Percentiles rank a stretch among this genome's conserved stretches.
Evolutionary conservation across 108 stramenopile species (phyloP).

Genomic region (Thalassiosira profunda): DNA sequence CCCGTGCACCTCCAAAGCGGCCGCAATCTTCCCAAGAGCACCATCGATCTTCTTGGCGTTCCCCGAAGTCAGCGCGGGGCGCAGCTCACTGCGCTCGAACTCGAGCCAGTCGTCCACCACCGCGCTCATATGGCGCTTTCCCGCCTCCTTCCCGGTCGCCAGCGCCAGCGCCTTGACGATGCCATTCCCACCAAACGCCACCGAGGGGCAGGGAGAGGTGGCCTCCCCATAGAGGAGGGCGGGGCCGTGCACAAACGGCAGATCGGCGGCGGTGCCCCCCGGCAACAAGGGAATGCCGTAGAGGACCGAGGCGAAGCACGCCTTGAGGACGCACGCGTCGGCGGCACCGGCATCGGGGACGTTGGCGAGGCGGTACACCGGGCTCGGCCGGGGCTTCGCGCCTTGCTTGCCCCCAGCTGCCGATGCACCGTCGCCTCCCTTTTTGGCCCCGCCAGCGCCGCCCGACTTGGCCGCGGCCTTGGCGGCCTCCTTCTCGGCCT

Average conservation of each 20-base stretch:
- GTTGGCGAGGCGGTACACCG: conserved; percentile 40
- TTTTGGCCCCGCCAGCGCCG: conserved; percentile 13
- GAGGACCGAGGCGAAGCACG: conserved; percentile 62
- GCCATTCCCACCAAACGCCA: conserved; percentile 84
- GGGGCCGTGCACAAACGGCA: conserved; percentile 44
- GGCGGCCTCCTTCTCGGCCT: conserved; percentile 83
- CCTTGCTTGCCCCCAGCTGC: conserved; percentile 7
- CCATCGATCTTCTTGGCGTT: conserved; percentile 15
- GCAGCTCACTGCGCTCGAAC: conserved; percentile 67
- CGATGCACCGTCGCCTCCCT: background rate
- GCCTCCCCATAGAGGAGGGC: conserved; percentile 46
- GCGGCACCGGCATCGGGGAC: conserved; percentile 4
- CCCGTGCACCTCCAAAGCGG: conserved; percentile 23
- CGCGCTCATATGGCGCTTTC: conserved; percentile 3
- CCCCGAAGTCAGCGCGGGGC: conserved; percentile 24
- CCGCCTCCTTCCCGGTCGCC: background rate
- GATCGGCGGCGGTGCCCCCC: conserved; percentile 18
- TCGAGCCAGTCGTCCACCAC: conserved; percentile 86
- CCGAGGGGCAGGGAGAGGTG: conserved; percentile 21
- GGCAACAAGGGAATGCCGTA: conserved; percentile 49
- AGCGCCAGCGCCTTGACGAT: conserved; percentile 71
- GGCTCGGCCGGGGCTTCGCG: background rate
- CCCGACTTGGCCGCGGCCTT: conserved; percentile 47
- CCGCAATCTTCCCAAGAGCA: conserved; percentile 12
- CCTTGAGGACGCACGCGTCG: conserved; percentile 69